Evolutionary conservation across 2,329 filamentous ascomycete genomes (phyloP).

Genomic region (Fusarium ramigenum): DNA sequence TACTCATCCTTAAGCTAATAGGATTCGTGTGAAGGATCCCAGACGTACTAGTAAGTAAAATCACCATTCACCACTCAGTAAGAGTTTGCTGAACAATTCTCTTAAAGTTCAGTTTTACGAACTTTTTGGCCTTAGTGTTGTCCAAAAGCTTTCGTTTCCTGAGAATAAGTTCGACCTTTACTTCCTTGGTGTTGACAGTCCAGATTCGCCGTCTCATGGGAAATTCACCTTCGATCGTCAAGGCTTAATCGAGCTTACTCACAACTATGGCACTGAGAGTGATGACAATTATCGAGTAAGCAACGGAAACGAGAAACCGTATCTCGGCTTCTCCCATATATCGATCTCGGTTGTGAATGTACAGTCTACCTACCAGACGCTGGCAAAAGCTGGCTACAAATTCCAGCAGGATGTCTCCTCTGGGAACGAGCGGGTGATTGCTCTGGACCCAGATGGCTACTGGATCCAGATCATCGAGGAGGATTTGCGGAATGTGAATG

Average conservation of each 20-base stretch:
- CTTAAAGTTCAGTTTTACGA: background rate
- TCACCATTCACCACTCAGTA: rapidly evolving
- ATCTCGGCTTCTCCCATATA: background rate
- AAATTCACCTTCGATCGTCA: background rate
- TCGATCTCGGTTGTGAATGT: background rate
- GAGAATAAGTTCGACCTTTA: background rate
- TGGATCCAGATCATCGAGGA: background rate
- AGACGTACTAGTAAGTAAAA: background rate
- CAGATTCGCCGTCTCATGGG: background rate
- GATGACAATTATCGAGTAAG: background rate
- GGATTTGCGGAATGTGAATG: rapidly evolving
- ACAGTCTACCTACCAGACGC: background rate
- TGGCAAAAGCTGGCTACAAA: background rate
- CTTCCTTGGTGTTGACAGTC: background rate
- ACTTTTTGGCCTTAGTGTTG: background rate
- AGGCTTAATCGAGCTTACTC: background rate
- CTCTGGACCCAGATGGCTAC: background rate
- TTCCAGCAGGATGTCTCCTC: background rate
- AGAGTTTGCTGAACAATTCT: background rate
- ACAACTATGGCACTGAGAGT: background rate
- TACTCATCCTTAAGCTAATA: background rate
- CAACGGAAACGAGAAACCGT: background rate
- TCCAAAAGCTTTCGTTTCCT: background rate
- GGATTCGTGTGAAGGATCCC: background rate
- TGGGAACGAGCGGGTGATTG: background rate